phyloP scores from a whole-genome alignment of 2,329 filamentous ascomycete species.

The Pestalotiopsis sp. region DNA sequence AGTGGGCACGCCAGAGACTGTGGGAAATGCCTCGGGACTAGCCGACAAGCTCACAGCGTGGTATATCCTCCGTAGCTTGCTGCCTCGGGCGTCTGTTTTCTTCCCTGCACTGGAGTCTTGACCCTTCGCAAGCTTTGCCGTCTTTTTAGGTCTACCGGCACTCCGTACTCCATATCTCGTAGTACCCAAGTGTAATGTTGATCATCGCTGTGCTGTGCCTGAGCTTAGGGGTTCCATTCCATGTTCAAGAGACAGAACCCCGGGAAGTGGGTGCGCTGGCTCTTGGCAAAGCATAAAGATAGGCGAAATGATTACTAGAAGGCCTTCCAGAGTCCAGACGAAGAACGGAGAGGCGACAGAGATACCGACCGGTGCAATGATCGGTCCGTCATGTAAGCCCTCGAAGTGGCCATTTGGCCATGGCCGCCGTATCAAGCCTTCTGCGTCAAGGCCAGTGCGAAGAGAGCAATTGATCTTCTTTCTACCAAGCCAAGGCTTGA shows the following conservation, averaged over 20 bases:
- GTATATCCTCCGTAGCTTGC: not conserved
- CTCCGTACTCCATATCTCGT: not conserved
- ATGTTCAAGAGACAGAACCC: not conserved
- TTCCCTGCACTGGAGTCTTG: not conserved
- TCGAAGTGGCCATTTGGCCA: not conserved
- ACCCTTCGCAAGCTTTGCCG: too few relatives aligned
- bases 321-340: not conserved
- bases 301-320: not conserved
- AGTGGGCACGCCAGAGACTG: not conserved
- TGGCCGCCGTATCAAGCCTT: not conserved
- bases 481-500: not conserved
- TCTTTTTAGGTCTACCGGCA: too few relatives aligned
- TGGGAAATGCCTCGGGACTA: not conserved
- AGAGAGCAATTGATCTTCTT: not conserved
- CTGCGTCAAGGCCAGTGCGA: not conserved
- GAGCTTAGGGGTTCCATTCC: not conserved
- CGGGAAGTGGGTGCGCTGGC: not conserved
- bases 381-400: not conserved
- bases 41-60: not conserved
- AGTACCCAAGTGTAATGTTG: not conserved
- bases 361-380: constrained; percentile 1
- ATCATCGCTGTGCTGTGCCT: not conserved
- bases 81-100: not conserved
- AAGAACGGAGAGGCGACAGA: not conserved
- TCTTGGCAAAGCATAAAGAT: not conserved